Evolutionary conservation across 495 filamentous ascomycete species (phyloP), one percentile per base, ranked within the genome.

Genomic region (Neurospora pannonica): DNA sequence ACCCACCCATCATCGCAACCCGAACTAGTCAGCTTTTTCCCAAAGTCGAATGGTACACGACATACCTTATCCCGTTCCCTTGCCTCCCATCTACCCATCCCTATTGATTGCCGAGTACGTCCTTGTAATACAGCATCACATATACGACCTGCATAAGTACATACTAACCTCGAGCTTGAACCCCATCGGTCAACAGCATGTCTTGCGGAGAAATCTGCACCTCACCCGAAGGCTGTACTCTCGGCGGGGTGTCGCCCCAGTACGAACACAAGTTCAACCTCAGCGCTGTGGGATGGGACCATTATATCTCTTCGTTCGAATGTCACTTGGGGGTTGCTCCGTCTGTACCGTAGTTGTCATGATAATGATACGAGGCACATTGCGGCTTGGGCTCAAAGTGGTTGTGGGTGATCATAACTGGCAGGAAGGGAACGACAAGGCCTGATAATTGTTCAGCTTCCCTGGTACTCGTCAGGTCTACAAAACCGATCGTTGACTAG

Each of bases 161-260:
- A 67, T 36, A 36, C 54, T 67, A 67, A 67, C 28, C 28, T 10
- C 28, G 15, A 36, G 6, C 28, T 19, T 67, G 0, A 19, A 67
- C 54, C 28, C 28, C 13, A 67, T 36, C 28, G 54, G 28, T 19
- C 54, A 34, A 46, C 3, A 76, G 72, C 34, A 74, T 72, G 70
- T 72, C 71, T 28, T 86, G 84, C 76, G 78, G 74, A 28, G 80
- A 77, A 4, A 79, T 84, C 36, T 85, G 84, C 82, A 83, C 71
- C 0, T 83, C 82, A 28, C 82, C 83, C n/a, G 79, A 78, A n/a
- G 84, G 84, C 62, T 86, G 84, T 79, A 84, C 84, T 21, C 80
- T 85, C 60, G 82, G 81, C 39, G 67, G 79, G 11, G 78, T 85
- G 40, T 76, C 78, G 67, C 84, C 80, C 73, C 42, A 76, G 69